Percentiles rank a stretch among this genome's conserved stretches.
Conservation (phyloP, 306 rosid species). For the Crotalaria pallida region DNA sequence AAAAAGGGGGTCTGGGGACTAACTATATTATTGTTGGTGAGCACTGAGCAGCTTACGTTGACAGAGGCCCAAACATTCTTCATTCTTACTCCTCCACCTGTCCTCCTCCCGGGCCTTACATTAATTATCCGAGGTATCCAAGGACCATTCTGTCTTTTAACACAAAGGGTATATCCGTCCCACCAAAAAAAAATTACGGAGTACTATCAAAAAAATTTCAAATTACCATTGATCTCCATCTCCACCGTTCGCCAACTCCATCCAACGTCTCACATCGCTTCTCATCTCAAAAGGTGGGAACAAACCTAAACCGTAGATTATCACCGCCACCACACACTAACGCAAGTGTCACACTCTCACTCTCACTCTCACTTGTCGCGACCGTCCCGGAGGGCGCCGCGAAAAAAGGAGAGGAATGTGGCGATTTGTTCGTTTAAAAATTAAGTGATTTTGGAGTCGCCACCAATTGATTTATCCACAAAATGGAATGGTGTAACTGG, state of each 20-base stretch:
- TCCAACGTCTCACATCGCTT: slow-evolving; percentile 25
- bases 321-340: neutral
- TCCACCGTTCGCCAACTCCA: slow-evolving; percentile 23
- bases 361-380: too few relatives aligned
- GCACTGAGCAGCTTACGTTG: too few relatives aligned
- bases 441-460: too few relatives aligned
- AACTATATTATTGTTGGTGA: too few relatives aligned
- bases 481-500: too few relatives aligned
- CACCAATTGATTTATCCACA: too few relatives aligned
- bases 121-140: too few relatives aligned
- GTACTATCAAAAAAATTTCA: neutral
- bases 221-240: slow-evolving; percentile 15
- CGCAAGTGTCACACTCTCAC: neutral
- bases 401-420: too few relatives aligned
- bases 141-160: slow-evolving; percentile 36
- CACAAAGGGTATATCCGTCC: slow-evolving; percentile 27
- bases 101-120: too few relatives aligned
- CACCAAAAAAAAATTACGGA: neutral
- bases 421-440: too few relatives aligned
- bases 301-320: slow-evolving; percentile 2
- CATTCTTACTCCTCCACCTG: neutral
- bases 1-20: too few relatives aligned
- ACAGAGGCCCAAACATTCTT: slow-evolving; percentile 23
- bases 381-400: too few relatives aligned
- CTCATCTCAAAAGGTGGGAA: slow-evolving; percentile 39